Evolutionary conservation across 208 protist species (phyloP), one percentile per base, ranked within the genome.

Genomic region (Wallacemonas rigidus): DNA sequence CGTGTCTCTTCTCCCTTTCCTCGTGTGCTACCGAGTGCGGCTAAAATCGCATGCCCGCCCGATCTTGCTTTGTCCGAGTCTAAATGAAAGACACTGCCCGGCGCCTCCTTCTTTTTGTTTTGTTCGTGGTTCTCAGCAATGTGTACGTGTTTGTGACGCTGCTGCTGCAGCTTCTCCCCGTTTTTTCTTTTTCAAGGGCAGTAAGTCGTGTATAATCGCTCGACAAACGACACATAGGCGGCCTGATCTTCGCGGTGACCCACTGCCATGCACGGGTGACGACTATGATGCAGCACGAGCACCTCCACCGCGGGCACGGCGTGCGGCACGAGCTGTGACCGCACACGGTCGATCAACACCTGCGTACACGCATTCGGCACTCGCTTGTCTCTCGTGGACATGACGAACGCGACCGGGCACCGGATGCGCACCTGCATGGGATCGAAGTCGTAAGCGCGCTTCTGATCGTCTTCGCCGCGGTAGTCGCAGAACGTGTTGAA

Each of bases 331-430:
- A 92, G 74, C 53, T 85, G 68, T 1, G 44, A 43, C n/a, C 76
- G 75, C 38, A 94, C 76, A 15, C 72, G 73, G 38, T 92, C 79
- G 58, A 96, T 92, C 12, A 96, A 69, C 50, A 79, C 79, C 68
- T 82, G 70, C 50, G 91, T 94, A 69, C 87, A 89, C 56, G 48
- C 73, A 3, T 89, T 93, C 9, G 91, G 91, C 45, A 96, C 91
- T 0, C 88, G 84, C 38, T 48, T 79, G 67, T 96, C 91, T 47
- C 76, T 74, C n/a, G 62, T 26, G 6, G 91, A 93, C 48, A 94
- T 44, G n/a, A 96, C 87, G 80, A 96, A 96, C 4, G 88, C 89
- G 38, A 96, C 71, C 7, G 91, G 91, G 67, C 91, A 96, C 9
- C 78, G 83, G 26, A 96, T 58, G 12, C 88, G 71, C 26, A 96